These are phyloP conservation scores for Puccinia coronata DNA, from an alignment of 1,284 basidiomycete genomes.

Conservation along the genomic window DNA sequence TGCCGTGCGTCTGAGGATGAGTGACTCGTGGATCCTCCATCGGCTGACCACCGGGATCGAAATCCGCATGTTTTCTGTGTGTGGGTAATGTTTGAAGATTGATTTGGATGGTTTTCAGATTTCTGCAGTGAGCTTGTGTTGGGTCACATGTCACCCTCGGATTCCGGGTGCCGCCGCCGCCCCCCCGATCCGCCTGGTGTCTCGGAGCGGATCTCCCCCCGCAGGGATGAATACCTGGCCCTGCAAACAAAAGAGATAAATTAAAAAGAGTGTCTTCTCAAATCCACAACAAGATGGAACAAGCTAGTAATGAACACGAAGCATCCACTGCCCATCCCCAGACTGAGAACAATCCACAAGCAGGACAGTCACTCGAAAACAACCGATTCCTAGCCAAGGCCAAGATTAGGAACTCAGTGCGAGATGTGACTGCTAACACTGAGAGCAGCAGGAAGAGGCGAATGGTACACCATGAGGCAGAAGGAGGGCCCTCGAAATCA, in stretches of 20 bases:
- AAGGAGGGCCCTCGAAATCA: neutral
- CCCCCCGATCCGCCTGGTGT: too few relatives aligned
- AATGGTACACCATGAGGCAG: neutral
- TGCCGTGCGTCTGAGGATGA: neutral
- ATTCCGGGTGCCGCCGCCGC: too few relatives aligned
- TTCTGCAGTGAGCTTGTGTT: too few relatives aligned
- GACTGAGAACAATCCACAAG: neutral
- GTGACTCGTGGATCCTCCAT: neutral
- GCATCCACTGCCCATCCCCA: neutral
- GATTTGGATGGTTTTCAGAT: too few relatives aligned
- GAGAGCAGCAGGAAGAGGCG: neutral
- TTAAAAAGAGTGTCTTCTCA: too few relatives aligned
- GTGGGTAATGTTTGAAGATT: neutral
- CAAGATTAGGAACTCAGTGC: neutral
- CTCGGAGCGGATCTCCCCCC: neutral
- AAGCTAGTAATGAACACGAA: neutral
- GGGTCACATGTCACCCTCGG: too few relatives aligned
- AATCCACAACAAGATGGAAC: neutral
- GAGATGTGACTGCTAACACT: neutral
- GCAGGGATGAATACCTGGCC: neutral
- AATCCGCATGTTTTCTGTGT: neutral
- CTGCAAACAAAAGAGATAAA: too few relatives aligned
- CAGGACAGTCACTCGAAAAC: neutral
- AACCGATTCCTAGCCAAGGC: constrained; percentile 14
- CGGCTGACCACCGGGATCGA: neutral